phyloP scores from a whole-genome alignment of 78 protist species.

The Polysphondylium violaceum region DNA sequence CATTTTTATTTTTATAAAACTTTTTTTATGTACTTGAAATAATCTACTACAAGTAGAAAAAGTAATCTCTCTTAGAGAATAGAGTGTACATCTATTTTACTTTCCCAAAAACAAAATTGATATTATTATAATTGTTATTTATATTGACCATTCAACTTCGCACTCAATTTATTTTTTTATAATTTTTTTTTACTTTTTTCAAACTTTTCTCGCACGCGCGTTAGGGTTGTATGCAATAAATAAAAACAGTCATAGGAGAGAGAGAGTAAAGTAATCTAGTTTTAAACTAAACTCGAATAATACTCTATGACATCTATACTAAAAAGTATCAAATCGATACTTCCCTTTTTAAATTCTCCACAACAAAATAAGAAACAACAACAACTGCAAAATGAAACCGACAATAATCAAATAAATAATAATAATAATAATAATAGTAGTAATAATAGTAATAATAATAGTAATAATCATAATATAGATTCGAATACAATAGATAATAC shows the following conservation, averaged over 20 bases:
- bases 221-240: neutral
- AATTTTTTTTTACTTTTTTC: conserved; percentile 6
- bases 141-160: neutral
- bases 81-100: too few relatives aligned
- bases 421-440: neutral
- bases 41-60: too few relatives aligned
- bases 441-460: conserved; percentile 9
- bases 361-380: neutral
- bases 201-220: neutral
- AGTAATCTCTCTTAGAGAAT: too few relatives aligned
- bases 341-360: too few relatives aligned
- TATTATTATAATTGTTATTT: too few relatives aligned
- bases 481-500: neutral
- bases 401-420: neutral
- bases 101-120: too few relatives aligned
- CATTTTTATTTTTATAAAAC: neutral
- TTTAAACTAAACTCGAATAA: too few relatives aligned
- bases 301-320: too few relatives aligned
- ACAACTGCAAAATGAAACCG: neutral
- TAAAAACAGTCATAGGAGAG: too few relatives aligned
- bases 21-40: too few relatives aligned
- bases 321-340: too few relatives aligned
- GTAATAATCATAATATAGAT: neutral
- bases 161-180: conserved; percentile 14
- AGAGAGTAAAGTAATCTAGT: too few relatives aligned